Conservation (phyloP, 2,329 filamentous ascomycete species). For the Fusarium newnesense region DNA sequence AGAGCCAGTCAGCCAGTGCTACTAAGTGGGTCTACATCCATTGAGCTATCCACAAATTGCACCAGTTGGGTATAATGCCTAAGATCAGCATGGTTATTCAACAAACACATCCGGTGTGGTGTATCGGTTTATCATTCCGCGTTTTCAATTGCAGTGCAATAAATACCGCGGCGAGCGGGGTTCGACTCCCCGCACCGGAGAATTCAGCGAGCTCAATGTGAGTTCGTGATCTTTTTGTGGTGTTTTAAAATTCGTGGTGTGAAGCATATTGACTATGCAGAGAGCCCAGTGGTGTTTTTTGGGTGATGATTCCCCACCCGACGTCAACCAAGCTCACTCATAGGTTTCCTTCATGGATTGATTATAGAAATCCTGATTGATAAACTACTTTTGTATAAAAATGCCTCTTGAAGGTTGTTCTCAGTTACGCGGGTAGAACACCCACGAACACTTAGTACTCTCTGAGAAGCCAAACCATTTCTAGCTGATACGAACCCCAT, state of each 20-base stretch:
- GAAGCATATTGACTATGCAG: neutral
- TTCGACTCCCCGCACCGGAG: conserved; percentile 39
- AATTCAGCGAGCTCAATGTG: fast-evolving
- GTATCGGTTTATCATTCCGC: conserved; percentile 40
- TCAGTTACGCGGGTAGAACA: neutral
- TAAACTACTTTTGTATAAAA: neutral
- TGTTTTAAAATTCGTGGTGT: neutral
- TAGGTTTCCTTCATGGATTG: neutral
- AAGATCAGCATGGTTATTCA: neutral
- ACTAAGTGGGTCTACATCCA: neutral
- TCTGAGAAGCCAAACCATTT: neutral
- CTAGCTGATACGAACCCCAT: neutral
- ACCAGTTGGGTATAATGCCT: fast-evolving
- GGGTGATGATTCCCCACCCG: too few species aligned
- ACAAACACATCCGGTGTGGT: conserved; percentile 33
- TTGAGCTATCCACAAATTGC: neutral
- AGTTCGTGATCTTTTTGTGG: neutral
- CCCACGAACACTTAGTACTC: neutral
- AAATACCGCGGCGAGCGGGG: conserved; percentile 34
- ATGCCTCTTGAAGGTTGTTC: neutral
- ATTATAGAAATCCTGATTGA: fast-evolving
- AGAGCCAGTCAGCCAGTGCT: too few species aligned
- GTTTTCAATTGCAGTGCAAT: conserved; percentile 24
- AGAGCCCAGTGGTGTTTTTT: neutral
- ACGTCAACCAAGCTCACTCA: neutral